phyloP scores from a whole-genome alignment of 2,329 filamentous ascomycete genomes.

The Diaporthe sp. region DNA sequence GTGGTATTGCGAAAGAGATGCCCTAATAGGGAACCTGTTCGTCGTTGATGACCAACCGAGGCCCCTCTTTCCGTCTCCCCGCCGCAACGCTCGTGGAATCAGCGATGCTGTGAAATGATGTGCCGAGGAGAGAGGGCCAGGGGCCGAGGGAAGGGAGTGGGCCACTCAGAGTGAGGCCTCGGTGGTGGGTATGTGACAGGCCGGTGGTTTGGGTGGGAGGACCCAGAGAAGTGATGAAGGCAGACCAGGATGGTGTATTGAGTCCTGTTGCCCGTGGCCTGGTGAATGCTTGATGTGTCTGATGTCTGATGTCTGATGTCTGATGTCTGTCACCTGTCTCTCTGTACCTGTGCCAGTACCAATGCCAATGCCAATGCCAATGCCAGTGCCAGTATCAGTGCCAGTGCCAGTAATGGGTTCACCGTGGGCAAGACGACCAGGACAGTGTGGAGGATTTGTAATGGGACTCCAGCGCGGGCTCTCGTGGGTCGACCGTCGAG shows the following conservation, averaged over 20 bases:
- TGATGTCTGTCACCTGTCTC: neutral
- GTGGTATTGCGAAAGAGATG: neutral
- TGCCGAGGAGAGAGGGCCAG: neutral
- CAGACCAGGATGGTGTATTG: neutral
- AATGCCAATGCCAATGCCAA: neutral
- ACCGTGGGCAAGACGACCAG: neutral
- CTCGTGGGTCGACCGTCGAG: neutral
- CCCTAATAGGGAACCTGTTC: slow-evolving; percentile 22
- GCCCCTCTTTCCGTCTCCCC: slow-evolving; percentile 20
- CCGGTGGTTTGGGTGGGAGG: neutral
- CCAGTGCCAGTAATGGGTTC: neutral
- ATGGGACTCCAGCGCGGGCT: neutral
- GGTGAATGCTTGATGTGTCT: neutral
- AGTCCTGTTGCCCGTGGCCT: neutral
- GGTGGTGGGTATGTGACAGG: slow-evolving; percentile 6
- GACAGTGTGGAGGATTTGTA: neutral
- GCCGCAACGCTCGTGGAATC: neutral
- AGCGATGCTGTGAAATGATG: slow-evolving; percentile 4
- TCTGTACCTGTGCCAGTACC: neutral
- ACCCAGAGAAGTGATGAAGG: neutral
- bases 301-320: neutral
- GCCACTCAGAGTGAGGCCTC: slow-evolving; percentile 7
- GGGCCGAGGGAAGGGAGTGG: neutral
- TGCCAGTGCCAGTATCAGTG: neutral
- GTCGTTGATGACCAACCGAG: neutral